Evolutionary conservation across 1,284 basidiomycete species (phyloP).

Genomic region (Cryptococcus maquisensis): DNA sequence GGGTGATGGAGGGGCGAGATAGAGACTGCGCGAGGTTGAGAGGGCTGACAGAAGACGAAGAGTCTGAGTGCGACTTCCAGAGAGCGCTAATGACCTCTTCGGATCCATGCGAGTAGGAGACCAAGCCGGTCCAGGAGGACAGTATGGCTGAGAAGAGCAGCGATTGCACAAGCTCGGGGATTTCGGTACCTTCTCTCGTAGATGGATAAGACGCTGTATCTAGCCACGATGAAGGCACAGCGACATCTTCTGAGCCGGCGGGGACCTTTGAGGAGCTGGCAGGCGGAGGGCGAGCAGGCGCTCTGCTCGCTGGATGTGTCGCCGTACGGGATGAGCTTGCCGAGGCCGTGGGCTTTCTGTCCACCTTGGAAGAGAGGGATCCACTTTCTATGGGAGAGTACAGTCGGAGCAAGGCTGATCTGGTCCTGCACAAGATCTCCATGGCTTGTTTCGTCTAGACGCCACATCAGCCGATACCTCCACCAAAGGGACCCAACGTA

Average conservation of each 20-base stretch:
- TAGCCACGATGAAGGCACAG: slow-evolving; percentile 6
- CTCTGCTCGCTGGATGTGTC: not conserved
- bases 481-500: slow-evolving; percentile 13
- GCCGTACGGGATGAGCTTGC: slow-evolving; percentile 4
- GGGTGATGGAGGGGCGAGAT: slow-evolving; percentile 1
- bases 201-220: slow-evolving; percentile 7
- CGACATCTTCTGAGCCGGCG: not conserved
- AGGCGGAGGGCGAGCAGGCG: not conserved
- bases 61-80: not conserved
- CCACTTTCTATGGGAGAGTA: slow-evolving; percentile 15
- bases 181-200: not conserved
- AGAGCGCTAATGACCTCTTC: slow-evolving; percentile 6
- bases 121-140: slow-evolving; percentile 23
- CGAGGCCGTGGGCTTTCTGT: not conserved
- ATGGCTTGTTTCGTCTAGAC: slow-evolving; percentile 20
- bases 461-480: slow-evolving; percentile 1
- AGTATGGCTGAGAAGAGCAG: slow-evolving; percentile 19
- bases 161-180: slow-evolving; percentile 9
- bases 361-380: not conserved
- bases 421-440: slow-evolving; percentile 15
- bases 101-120: slow-evolving; percentile 8
- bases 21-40: slow-evolving; percentile 14
- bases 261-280: not conserved
- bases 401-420: slow-evolving; percentile 17
- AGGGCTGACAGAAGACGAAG: slow-evolving; percentile 8